Evolutionary conservation across 495 filamentous ascomycete species (phyloP).

Genomic region (Neurospora sp.): DNA sequence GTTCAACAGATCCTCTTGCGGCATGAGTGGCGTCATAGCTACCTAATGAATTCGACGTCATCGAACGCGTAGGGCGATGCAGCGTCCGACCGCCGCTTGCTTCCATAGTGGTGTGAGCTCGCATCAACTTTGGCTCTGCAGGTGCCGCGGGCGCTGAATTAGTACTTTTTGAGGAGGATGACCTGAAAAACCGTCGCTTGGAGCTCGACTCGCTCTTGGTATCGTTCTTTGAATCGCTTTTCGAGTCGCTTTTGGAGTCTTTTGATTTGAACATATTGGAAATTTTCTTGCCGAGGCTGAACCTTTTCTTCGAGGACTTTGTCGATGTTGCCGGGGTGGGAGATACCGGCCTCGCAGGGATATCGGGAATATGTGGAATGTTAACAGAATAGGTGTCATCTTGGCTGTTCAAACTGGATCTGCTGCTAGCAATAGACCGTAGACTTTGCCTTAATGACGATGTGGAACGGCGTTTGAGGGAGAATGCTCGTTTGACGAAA

Average conservation of each 20-base stretch:
- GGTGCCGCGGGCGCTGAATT: neutral
- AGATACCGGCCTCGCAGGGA: constrained; percentile 4
- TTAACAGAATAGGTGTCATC: neutral
- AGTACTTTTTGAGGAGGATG: neutral
- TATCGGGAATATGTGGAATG: constrained; percentile 13
- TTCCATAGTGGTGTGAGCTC: neutral
- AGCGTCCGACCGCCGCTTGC: neutral
- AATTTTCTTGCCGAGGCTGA: neutral
- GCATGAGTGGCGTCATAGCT: neutral
- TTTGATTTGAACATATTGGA: neutral
- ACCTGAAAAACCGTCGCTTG: neutral
- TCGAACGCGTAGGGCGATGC: neutral
- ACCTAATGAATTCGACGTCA: neutral
- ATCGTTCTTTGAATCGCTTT: neutral
- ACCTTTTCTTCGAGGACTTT: neutral
- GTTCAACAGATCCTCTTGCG: neutral
- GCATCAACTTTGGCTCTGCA: neutral
- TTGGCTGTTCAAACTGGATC: neutral
- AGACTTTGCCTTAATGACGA: constrained; percentile 3
- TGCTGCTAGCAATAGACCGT: neutral
- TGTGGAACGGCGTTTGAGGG: constrained; percentile 9
- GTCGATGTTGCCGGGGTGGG: neutral
- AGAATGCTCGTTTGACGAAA: constrained; percentile 10
- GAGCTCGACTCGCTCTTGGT: neutral
- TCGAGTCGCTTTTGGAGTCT: neutral